These are phyloP conservation scores for Cutaneotrichosporon mucoides DNA, from an alignment of 1,284 basidiomycete species.

Conservation along the genomic window DNA sequence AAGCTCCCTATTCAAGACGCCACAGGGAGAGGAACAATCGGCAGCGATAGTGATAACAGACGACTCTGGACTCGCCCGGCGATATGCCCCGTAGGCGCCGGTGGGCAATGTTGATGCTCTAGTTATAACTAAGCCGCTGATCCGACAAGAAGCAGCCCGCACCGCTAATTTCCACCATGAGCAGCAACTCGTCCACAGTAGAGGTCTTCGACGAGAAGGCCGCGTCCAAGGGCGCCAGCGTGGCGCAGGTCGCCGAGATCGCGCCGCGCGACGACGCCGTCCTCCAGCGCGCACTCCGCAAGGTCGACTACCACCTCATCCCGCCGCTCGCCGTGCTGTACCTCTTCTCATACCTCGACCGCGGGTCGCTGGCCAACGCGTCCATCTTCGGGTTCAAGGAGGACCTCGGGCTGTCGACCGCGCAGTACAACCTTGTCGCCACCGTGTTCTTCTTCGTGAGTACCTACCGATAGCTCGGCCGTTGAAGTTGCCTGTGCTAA, in stretches of 20 bases:
- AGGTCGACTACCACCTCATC: slow-evolving; percentile 32
- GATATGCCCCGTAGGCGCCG: no score
- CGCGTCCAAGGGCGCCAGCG: no score
- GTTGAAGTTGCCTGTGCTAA: not conserved
- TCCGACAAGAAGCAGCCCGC: no score
- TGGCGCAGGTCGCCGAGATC: no score
- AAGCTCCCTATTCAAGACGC: no score
- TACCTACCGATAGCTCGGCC: not conserved
- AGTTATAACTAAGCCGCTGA: no score
- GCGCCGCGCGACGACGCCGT: slow-evolving; percentile 3
- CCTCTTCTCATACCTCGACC: slow-evolving; percentile 31
- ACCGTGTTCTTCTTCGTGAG: slow-evolving; percentile 24
- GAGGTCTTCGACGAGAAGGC: not conserved
- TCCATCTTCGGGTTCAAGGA: slow-evolving; percentile 20
- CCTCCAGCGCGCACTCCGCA: slow-evolving; percentile 12
- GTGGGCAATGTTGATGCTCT: no score
- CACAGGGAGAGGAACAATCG: no score
- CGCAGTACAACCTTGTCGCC: slow-evolving; percentile 21
- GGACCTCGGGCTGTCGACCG: slow-evolving; percentile 10
- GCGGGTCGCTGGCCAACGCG: slow-evolving; percentile 20
- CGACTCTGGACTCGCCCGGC: no score
- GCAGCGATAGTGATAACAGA: no score
- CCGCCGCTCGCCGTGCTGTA: slow-evolving; percentile 38
- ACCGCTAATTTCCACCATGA: not conserved
- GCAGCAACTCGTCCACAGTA: not conserved